Percentiles rank a stretch among this genome's conserved stretches.
These are phyloP conservation scores for Chamaecyparis obtusa DNA, from an alignment of 75 land plant species.

Conservation along the genomic window DNA sequence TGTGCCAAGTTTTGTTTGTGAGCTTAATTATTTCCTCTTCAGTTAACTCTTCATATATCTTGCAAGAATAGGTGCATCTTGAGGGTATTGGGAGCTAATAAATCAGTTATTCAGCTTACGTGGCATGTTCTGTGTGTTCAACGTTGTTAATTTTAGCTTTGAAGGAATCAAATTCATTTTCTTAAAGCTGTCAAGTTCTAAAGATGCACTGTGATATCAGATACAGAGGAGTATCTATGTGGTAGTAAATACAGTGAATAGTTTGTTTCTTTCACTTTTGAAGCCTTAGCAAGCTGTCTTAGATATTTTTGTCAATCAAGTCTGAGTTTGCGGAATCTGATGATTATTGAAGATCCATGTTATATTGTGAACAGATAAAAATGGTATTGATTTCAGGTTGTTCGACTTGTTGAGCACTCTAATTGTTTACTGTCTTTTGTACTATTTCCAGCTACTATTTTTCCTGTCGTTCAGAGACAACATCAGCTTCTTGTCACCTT, in stretches of 20 bases:
- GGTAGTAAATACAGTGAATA: neutral
- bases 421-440: slow-evolving; percentile 4
- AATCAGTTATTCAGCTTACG: neutral
- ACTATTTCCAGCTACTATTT: slow-evolving; percentile 31
- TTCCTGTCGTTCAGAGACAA: slow-evolving; percentile 50
- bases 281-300: neutral
- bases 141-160: neutral
- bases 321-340: neutral
- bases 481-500: slow-evolving; percentile 55
- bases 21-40: neutral
- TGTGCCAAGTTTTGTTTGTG: neutral
- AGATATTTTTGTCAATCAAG: neutral
- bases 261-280: neutral
- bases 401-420: neutral
- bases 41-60: neutral
- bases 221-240: neutral
- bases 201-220: neutral
- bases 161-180: neutral
- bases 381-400: neutral
- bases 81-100: neutral
- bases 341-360: neutral
- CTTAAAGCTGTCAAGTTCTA: neutral
- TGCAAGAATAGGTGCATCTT: neutral
- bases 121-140: neutral
- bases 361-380: neutral